Evolutionary conservation across 2,329 filamentous ascomycete genomes (phyloP), one percentile per base, ranked within the genome.

Genomic region (Pyricularia grisea): DNA sequence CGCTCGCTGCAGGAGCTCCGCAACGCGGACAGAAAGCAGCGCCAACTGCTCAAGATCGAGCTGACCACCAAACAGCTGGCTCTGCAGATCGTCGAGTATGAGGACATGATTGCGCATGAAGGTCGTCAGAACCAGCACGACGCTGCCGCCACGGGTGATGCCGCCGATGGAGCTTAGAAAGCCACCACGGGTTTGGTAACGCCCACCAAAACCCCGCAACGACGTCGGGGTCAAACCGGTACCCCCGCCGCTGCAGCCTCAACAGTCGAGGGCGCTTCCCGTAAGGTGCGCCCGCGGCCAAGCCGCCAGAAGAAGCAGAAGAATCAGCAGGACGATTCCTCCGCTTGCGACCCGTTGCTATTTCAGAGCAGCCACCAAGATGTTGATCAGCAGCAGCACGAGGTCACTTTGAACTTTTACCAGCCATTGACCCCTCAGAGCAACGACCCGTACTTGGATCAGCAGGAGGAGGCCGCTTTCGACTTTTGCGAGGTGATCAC

Each of bases 61-160:
- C 78, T 82, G 63, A 80, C 83, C 2, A 84, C 85, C 14, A 81
- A 83, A 74, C 83, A 87, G 76, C 79, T 88, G 36, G 85, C 83
- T 7, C 78, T 85, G 73, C 81, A 83, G 31, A 81, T 87, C 64
- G 78, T 80, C 25, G 81, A 85, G 71, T 86, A 84, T 72, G 82
- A 85, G 70, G 83, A 85, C 65, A 79, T 78, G 63, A 74, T 74
- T 27, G 72, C 69, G 20, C 73, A 75, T 65, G 74, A 78, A 61
- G 73, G 75, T 60, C 70, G 72, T n/a, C 71, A 73, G 33, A 68
- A 73, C 42, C 25, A 20, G 20, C 9, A 50, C 7, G 66, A 74
- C 75, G 68, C 73, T 73, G 66, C 74, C 74, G 31, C 58, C 2
- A 61, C 58, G 12, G 58, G n/a, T 4, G 58, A 61, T 61, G 23